A percentile compares a stretch with the other conserved stretches of the same genome.
phyloP scores from a whole-genome alignment of 768 basidiomycete genomes.

The Zangia roseola region DNA sequence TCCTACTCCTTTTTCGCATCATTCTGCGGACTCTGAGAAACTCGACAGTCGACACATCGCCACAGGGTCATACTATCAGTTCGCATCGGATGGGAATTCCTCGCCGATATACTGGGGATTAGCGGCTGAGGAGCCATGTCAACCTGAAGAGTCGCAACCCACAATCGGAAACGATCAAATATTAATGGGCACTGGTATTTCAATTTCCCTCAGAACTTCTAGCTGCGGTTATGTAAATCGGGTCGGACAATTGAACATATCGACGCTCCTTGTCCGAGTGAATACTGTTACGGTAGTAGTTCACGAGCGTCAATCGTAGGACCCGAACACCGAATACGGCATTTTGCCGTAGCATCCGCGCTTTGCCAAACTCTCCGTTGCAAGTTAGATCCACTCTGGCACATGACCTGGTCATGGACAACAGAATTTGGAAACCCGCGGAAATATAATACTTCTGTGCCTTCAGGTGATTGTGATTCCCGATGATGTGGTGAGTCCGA shows the following conservation, averaged over 20 bases:
- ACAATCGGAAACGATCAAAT: background rate
- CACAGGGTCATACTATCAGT: background rate
- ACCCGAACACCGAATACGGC: background rate
- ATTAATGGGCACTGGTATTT: background rate
- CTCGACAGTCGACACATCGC: background rate
- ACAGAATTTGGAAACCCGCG: background rate
- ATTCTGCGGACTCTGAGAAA: background rate
- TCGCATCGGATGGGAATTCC: background rate
- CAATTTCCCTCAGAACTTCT: background rate
- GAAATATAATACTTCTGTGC: slow-evolving; percentile 7
- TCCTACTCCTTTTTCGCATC: too few species aligned
- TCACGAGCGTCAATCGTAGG: background rate
- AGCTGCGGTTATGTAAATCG: background rate
- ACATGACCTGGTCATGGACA: slow-evolving; percentile 1
- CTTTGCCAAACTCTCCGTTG: background rate
- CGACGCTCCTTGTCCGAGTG: background rate
- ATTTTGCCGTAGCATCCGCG: too few species aligned
- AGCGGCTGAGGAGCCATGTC: background rate
- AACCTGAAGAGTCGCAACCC: background rate
- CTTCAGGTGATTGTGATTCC: slow-evolving; percentile 1
- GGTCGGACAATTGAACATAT: background rate
- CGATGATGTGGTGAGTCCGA: background rate
- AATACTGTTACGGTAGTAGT: background rate
- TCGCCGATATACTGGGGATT: background rate
- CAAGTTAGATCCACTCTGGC: background rate